phyloP scores from a whole-genome alignment of 2,329 filamentous ascomycete species.

The Talaromyces sp. region DNA sequence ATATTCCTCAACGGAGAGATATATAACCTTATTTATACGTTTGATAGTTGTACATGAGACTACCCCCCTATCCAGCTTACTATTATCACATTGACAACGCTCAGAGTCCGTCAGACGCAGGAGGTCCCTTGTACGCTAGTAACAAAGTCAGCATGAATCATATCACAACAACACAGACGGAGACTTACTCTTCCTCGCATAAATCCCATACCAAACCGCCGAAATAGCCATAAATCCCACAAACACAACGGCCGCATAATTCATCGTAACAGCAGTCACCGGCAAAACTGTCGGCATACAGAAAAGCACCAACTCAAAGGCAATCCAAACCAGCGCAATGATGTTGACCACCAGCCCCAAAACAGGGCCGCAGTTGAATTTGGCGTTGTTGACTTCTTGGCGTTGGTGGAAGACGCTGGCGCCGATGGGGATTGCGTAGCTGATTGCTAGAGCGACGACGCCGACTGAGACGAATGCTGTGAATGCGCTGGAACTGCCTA shows the following conservation, averaged over 20 bases:
- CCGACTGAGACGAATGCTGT: slow-evolving; percentile 55
- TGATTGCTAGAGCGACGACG: slow-evolving; percentile 56
- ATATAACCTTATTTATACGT: neutral
- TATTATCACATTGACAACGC: neutral
- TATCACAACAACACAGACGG: neutral
- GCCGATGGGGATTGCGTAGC: slow-evolving; percentile 57
- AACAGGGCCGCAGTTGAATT: slow-evolving; percentile 48
- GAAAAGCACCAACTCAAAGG: slow-evolving; percentile 55
- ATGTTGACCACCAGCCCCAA: slow-evolving; percentile 50
- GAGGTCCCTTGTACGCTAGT: slow-evolving; percentile 38
- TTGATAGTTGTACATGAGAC: neutral
- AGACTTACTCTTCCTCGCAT: slow-evolving; percentile 52
- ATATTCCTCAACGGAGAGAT: too few species aligned
- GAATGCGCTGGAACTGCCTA: slow-evolving; percentile 50
- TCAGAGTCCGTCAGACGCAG: slow-evolving; percentile 32
- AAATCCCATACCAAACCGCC: slow-evolving; percentile 51
- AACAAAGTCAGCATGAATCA: slow-evolving; percentile 3
- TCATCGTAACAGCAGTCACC: slow-evolving; percentile 54
- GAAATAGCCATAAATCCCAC: slow-evolving; percentile 54
- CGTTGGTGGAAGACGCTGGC: slow-evolving; percentile 51
- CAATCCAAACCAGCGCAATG: slow-evolving; percentile 52
- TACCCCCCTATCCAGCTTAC: neutral
- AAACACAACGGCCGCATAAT: slow-evolving; percentile 60
- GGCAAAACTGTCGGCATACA: slow-evolving; percentile 55
- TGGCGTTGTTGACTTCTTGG: slow-evolving; percentile 49